Conservation (phyloP, 2,329 filamentous ascomycete species). For the Aspergillus fijiensis region DNA sequence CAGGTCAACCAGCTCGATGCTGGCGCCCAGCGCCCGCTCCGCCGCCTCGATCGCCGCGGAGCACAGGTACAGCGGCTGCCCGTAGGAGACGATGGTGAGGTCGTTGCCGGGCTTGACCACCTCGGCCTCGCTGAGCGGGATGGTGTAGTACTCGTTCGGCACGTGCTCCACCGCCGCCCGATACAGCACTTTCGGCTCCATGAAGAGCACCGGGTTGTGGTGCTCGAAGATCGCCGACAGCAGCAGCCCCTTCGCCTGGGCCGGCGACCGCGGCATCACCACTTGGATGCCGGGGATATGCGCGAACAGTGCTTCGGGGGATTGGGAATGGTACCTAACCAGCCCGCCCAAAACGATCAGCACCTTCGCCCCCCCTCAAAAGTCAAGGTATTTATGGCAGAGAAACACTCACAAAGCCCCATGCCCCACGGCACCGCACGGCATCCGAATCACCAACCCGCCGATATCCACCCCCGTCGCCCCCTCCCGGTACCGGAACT, state of each 20-base stretch:
- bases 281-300: slow-evolving; percentile 84
- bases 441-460: slow-evolving; percentile 85
- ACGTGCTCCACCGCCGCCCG: slow-evolving; percentile 90
- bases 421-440: slow-evolving; percentile 84
- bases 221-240: slow-evolving; percentile 70
- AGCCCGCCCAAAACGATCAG: background rate
- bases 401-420: slow-evolving; percentile 62
- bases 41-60: slow-evolving; percentile 72
- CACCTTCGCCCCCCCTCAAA: no score
- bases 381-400: no score
- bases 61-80: slow-evolving; percentile 84
- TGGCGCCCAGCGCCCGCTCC: slow-evolving; percentile 72
- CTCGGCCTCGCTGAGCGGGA: slow-evolving; percentile 84
- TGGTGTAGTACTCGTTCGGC: slow-evolving; percentile 73
- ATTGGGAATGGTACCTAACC: slow-evolving; percentile 76
- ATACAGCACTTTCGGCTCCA: slow-evolving; percentile 94
- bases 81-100: slow-evolving; percentile 83
- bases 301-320: slow-evolving; percentile 82
- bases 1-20: slow-evolving; percentile 81
- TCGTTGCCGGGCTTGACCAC: slow-evolving; percentile 76
- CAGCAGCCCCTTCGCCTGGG: slow-evolving; percentile 85
- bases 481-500: slow-evolving; percentile 75
- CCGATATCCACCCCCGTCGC: slow-evolving; percentile 66
- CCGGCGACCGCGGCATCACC: slow-evolving; percentile 79
- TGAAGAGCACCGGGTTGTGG: slow-evolving; percentile 85